Evolutionary conservation across 1,284 basidiomycete genomes (phyloP).

Genomic region (Cutaneotrichosporon dermatis): DNA sequence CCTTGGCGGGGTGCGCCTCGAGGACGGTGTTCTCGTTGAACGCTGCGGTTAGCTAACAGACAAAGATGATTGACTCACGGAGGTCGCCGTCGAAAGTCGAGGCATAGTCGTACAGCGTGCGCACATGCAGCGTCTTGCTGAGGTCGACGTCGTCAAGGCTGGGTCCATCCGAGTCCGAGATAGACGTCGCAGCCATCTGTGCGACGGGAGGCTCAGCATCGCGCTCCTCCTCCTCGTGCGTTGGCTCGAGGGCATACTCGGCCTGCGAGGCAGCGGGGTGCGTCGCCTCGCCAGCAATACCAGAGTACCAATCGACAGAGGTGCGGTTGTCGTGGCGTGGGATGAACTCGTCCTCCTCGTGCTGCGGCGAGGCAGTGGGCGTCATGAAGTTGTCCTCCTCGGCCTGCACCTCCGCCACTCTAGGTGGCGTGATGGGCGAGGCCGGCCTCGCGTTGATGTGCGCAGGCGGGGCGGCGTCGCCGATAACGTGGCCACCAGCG

Average conservation of each 20-base stretch:
- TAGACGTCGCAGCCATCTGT: slow-evolving; percentile 3
- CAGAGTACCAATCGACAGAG: slow-evolving; percentile 86
- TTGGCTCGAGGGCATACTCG: slow-evolving; percentile 28
- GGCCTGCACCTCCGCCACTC: too few species aligned
- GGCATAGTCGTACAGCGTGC: slow-evolving; percentile 76
- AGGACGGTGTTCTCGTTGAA: slow-evolving; percentile 80
- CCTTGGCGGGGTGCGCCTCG: slow-evolving; percentile 78
- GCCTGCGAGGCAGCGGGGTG: slow-evolving; percentile 29
- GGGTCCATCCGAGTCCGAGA: slow-evolving; percentile 11
- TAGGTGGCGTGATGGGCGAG: slow-evolving; percentile 13
- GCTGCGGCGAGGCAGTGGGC: not conserved
- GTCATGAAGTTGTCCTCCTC: too few species aligned
- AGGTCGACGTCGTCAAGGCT: slow-evolving; percentile 21
- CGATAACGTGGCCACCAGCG: slow-evolving; percentile 71
- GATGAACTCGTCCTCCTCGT: slow-evolving; percentile 27
- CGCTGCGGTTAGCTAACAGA: slow-evolving; percentile 50
- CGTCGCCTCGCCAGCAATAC: slow-evolving; percentile 70
- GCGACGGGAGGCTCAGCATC: not conserved
- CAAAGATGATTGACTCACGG: slow-evolving; percentile 52
- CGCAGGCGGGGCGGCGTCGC: slow-evolving; percentile 64
- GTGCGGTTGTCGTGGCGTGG: slow-evolving; percentile 59
- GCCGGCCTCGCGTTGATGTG: slow-evolving; percentile 56
- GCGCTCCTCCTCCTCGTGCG: slow-evolving; percentile 51
- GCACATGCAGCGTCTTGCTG: slow-evolving; percentile 56
- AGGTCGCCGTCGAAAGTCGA: slow-evolving; percentile 83